Conservation (phyloP, 2,329 filamentous ascomycete genomes). For the Nemania abortiva region DNA sequence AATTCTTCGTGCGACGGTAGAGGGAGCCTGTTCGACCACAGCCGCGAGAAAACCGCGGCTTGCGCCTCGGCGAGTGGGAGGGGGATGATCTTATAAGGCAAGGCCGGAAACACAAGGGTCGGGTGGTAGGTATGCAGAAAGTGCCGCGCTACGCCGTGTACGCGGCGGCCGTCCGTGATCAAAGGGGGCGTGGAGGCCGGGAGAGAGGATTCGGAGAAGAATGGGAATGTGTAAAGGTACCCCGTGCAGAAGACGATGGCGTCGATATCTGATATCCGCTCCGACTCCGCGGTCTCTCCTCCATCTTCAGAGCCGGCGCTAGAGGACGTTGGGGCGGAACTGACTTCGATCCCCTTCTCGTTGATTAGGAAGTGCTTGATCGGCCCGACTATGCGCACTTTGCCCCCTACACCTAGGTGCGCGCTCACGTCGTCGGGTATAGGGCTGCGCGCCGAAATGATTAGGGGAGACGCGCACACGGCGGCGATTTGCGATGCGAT, state of each 20-base stretch:
- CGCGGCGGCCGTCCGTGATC: slow-evolving; percentile 75
- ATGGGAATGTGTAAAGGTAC: slow-evolving; percentile 87
- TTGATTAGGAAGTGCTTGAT: slow-evolving; percentile 69
- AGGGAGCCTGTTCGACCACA: slow-evolving; percentile 77
- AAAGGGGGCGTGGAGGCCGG: slow-evolving; percentile 57
- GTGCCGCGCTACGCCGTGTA: slow-evolving; percentile 81
- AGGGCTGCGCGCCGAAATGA: slow-evolving; percentile 72
- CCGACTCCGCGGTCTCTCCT: slow-evolving; percentile 62
- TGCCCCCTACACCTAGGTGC: slow-evolving; percentile 52
- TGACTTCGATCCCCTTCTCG: slow-evolving; percentile 72
- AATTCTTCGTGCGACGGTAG: slow-evolving; percentile 75
- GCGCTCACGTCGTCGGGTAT: slow-evolving; percentile 60
- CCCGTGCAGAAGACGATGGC: slow-evolving; percentile 88
- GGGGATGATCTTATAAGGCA: slow-evolving; percentile 88
- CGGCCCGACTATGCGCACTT: slow-evolving; percentile 64
- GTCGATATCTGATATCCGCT: slow-evolving; percentile 79
- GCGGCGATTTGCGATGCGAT: slow-evolving; percentile 80
- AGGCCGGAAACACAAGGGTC: slow-evolving; percentile 79
- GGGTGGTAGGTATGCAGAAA: slow-evolving; percentile 81
- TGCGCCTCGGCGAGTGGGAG: slow-evolving; percentile 86
- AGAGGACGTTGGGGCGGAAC: slow-evolving; percentile 63
- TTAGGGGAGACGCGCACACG: slow-evolving; percentile 69
- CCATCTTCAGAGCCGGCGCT: slow-evolving; percentile 49
- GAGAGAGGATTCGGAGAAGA: slow-evolving; percentile 61
- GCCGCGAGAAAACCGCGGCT: slow-evolving; percentile 78